A percentile compares a stretch with the other conserved stretches of the same genome.
Evolutionary conservation across 257 asterid genomes (phyloP).

Genomic region (Solanum tarijense): DNA sequence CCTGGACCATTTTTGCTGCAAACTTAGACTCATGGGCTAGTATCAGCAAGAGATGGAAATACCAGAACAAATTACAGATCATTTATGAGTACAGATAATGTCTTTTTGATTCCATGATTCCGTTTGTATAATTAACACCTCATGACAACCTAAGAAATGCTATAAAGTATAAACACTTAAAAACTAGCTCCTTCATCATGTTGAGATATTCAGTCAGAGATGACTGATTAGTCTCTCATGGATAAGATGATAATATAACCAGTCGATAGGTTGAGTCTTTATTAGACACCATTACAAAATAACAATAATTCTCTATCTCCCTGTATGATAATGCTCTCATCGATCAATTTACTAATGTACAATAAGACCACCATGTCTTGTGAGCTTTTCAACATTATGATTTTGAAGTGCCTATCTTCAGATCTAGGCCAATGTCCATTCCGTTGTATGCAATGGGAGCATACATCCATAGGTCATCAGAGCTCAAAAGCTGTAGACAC

Average conservation of each 20-base stretch:
- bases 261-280: not conserved
- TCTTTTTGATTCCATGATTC: not conserved
- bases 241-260: not conserved
- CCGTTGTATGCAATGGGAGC: conserved; percentile 84
- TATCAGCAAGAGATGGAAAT: not conserved
- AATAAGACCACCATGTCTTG: not conserved
- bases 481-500: conserved; percentile 54
- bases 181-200: not conserved
- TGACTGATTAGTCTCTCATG: not conserved
- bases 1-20: not conserved
- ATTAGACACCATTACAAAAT: not conserved
- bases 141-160: not conserved
- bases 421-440: conserved; percentile 54
- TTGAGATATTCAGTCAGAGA: not conserved
- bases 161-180: not conserved
- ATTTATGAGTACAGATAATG: not conserved
- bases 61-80: not conserved
- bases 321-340: not conserved
- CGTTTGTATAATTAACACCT: not conserved
- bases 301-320: not conserved
- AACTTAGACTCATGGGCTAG: not conserved
- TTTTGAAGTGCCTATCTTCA: conserved; percentile 11
- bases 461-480: conserved; percentile 86
- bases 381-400: not conserved
- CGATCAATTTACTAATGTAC: not conserved